Evolutionary conservation across 805 yeast species (phyloP).

Genomic region (Cyberlindnera misumaiensis): DNA sequence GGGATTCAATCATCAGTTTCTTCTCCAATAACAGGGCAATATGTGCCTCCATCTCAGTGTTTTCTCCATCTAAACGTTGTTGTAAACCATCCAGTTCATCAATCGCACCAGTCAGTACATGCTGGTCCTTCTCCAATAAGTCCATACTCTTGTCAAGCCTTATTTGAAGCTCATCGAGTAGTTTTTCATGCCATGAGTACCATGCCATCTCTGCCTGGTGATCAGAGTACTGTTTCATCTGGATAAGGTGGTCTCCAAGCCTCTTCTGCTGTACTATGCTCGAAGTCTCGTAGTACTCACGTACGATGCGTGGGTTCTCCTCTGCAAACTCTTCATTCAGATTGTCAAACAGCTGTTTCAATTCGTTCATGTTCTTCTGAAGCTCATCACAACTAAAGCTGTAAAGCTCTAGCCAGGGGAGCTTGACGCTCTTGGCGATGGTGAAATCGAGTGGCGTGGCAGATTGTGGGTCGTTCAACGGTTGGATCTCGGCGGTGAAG

Average conservation of each 20-base stretch:
- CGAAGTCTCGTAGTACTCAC: slow-evolving; percentile 19
- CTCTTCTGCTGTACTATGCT: slow-evolving; percentile 17
- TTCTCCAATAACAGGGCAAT: slow-evolving; percentile 3
- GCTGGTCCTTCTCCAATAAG: slow-evolving; percentile 9
- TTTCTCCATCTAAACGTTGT: neutral
- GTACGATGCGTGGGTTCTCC: slow-evolving; percentile 22
- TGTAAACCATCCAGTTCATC: slow-evolving; percentile 7
- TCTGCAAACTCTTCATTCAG: slow-evolving; percentile 20
- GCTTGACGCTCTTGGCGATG: slow-evolving; percentile 16
- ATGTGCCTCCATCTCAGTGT: neutral
- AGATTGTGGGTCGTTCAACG: neutral
- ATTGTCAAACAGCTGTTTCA: slow-evolving; percentile 19
- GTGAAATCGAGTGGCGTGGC: slow-evolving; percentile 13
- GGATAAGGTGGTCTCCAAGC: slow-evolving; percentile 19
- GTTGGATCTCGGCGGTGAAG: slow-evolving; percentile 14
- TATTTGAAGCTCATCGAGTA: slow-evolving; percentile 18
- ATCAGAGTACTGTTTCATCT: slow-evolving; percentile 23
- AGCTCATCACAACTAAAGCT: slow-evolving; percentile 24
- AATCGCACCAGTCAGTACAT: neutral
- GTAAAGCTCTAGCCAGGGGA: slow-evolving; percentile 24
- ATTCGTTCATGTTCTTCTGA: slow-evolving; percentile 21
- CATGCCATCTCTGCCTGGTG: slow-evolving; percentile 21
- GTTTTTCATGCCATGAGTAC: slow-evolving; percentile 21
- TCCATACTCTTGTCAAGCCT: slow-evolving; percentile 13
- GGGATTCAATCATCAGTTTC: slow-evolving; percentile 10